A percentile compares a stretch with the other conserved stretches of the same genome.
Conservation (phyloP, 2,329 filamentous ascomycete species). For the Microdochium nivale region DNA sequence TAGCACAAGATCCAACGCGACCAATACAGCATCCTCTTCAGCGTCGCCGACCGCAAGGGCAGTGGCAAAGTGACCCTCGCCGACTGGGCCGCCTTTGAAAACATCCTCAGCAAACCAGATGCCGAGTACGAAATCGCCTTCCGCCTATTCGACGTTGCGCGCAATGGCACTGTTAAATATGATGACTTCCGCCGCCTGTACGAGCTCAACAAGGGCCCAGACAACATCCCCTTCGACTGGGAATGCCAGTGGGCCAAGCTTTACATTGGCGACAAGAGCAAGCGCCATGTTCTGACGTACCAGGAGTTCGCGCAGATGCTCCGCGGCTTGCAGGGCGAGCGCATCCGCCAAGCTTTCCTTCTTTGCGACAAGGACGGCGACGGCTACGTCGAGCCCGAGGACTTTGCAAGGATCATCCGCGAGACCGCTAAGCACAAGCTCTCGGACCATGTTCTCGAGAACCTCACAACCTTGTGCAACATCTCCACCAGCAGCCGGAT, state of each 20-base stretch:
- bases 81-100: conserved; percentile 92
- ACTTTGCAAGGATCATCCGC: conserved; percentile 94
- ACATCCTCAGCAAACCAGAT: conserved; percentile 85
- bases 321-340: conserved; percentile 88
- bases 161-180: conserved; percentile 79
- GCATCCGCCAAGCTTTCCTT: conserved; percentile 91
- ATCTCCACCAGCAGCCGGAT: conserved; percentile 88
- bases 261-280: conserved; percentile 82
- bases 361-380: conserved; percentile 84
- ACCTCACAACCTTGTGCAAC: conserved; percentile 89
- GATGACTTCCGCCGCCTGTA: conserved; percentile 80
- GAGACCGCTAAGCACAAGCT: conserved; percentile 94
- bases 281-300: conserved; percentile 87
- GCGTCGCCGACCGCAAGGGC: conserved; percentile 73
- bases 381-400: conserved; percentile 89
- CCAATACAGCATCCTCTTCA: conserved; percentile 90
- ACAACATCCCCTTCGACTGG: conserved; percentile 92
- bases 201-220: conserved; percentile 76
- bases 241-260: conserved; percentile 92
- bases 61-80: conserved; percentile 66
- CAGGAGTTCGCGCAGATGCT: conserved; percentile 98
- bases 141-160: conserved; percentile 84
- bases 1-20: conserved; percentile 97
- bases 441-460: conserved; percentile 87
- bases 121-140: conserved; percentile 99